Base-by-base conservation (phyloP, 176 grass and related monocot genomes). In the Hyparrhenia diplandra region DNA sequence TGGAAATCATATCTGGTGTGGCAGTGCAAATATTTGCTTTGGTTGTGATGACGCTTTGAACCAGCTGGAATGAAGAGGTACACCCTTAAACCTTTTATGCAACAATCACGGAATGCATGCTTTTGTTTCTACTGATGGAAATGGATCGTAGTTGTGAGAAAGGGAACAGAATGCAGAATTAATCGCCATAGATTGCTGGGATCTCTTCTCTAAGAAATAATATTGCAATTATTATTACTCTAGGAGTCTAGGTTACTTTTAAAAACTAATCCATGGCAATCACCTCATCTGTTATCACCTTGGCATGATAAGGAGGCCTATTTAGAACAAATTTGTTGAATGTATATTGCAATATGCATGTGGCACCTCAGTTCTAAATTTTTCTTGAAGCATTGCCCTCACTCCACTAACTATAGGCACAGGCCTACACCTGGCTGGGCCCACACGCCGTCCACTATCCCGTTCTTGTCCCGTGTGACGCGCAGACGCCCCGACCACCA, bases 1-100 rank as follows among this genome's bases (percentile, higher is more conserved):
- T 98, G 88, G 92, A 88, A 41, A 95, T 95, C 59, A 91, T 98
- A 83, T 95, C 86, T 69, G 95, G 90, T 1, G 87, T 95, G 84
- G 34, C 82, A 59, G 81, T 98, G 54, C 92, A 98, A 86, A 77
- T 95, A 71, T 64, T 85, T 40, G 47, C 86, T 83, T 85, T 98
- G 71, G 35, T 89, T 20, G 49, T 81, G 73, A 83, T 94, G 85
- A 84, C 93, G 58, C 52, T 98, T 51, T 66, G 57, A 71, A 95
- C 86, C 13, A 75, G 84, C 67, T 98, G 92, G 95, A 69, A 91
- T n/a, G n/a, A n/a, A n/a, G n/a, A n/a, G n/a, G n/a, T n/a, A n/a
- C n/a, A n/a, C n/a, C n/a, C n/a, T n/a, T n/a, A n/a, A n/a, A n/a
- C n/a, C n/a, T 30, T 4, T 36, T 10, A 62, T 37, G 35, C n/a